These are phyloP conservation scores for Trichoderma polysporum DNA, from an alignment of 2,329 filamentous ascomycete genomes.

Conservation along the genomic window DNA sequence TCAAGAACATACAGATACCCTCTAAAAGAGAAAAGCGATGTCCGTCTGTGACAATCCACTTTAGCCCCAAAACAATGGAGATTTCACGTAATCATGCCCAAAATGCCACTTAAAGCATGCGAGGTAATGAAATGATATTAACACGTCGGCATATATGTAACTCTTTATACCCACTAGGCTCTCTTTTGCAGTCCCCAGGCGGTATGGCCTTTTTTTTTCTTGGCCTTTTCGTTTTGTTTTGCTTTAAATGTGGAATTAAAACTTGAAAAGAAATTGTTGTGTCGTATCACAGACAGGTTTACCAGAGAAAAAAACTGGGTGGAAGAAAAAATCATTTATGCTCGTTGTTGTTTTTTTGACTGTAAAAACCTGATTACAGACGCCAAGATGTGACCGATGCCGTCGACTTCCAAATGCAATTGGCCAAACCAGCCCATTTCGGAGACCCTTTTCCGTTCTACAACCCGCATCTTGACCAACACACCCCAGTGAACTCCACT, in stretches of 20 bases:
- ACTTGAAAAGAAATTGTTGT: background rate
- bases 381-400: conserved; percentile 65
- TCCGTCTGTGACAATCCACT: background rate
- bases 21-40: background rate
- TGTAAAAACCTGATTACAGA: conserved; percentile 65
- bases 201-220: background rate
- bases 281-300: conserved; percentile 35
- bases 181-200: background rate
- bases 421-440: conserved; percentile 59
- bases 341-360: conserved; percentile 52
- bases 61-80: background rate
- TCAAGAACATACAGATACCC: conserved; percentile 4
- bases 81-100: background rate
- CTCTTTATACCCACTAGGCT: background rate
- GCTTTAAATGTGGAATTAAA: background rate
- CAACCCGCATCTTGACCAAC: conserved; percentile 36
- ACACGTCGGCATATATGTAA: background rate
- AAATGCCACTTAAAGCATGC: background rate
- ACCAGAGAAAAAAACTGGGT: conserved; percentile 27
- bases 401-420: conserved; percentile 66
- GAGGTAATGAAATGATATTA: background rate
- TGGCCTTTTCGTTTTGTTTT: background rate
- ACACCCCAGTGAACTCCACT: conserved; percentile 15
- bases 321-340: conserved; percentile 37
- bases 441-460: conserved; percentile 46